Percentiles rank a stretch among this genome's conserved stretches.
These are phyloP conservation scores for Ustilago shanxiensis DNA, from an alignment of 1,284 basidiomycete genomes.

Conservation along the genomic window DNA sequence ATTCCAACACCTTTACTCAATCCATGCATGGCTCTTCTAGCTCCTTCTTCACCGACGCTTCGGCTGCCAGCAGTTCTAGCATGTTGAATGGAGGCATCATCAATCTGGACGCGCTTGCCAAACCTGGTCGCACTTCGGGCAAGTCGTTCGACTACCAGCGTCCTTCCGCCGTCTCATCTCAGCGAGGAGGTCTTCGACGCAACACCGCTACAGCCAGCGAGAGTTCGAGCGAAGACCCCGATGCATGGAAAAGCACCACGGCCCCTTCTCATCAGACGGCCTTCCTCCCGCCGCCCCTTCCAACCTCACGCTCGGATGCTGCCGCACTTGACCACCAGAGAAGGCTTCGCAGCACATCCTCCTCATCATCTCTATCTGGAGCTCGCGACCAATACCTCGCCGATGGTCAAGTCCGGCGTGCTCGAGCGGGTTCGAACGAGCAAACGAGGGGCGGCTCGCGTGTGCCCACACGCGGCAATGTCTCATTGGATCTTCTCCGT, in stretches of 20 bases:
- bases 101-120: slow-evolving; percentile 36
- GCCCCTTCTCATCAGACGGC: neutral
- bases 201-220: slow-evolving; percentile 25
- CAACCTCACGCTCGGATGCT: slow-evolving; percentile 21
- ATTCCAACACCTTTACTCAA: neutral
- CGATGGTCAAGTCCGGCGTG: slow-evolving; percentile 12
- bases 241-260: slow-evolving; percentile 11
- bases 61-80: slow-evolving; percentile 12
- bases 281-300: slow-evolving; percentile 6
- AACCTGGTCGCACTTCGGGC: slow-evolving; percentile 31
- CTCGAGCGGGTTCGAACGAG: slow-evolving; percentile 42
- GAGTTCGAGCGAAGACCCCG: slow-evolving; percentile 28
- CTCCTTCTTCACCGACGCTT: slow-evolving; percentile 28
- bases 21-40: slow-evolving; percentile 26
- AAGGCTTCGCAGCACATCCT: slow-evolving; percentile 34
- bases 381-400: slow-evolving; percentile 13
- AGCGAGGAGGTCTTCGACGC: slow-evolving; percentile 14
- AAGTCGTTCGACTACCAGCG: slow-evolving; percentile 41
- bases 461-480: slow-evolving; percentile 13
- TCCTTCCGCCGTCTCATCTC: slow-evolving; percentile 13
- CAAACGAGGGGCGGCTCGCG: slow-evolving; percentile 11
- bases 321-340: slow-evolving; percentile 17
- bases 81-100: slow-evolving; percentile 21
- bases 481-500: slow-evolving; percentile 38
- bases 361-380: slow-evolving; percentile 41